Evolutionary conservation across 768 basidiomycete genomes (phyloP).

Genomic region (Chalciporus piperatus): DNA sequence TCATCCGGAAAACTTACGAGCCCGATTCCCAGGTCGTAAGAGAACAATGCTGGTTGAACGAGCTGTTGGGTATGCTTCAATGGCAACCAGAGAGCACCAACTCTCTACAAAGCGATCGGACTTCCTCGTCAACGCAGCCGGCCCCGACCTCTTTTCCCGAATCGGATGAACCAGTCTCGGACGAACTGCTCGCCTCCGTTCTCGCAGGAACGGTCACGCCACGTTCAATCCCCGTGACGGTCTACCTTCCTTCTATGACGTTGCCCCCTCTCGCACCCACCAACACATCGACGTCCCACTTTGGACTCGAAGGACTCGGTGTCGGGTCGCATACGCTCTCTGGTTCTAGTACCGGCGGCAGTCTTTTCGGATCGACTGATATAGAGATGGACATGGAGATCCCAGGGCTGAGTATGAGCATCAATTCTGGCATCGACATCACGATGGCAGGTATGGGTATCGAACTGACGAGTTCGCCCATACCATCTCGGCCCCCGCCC

Average conservation of each 20-base stretch:
- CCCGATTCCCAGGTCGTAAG: conserved; percentile 44
- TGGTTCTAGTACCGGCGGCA: conserved; percentile 23
- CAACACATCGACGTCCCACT: conserved; percentile 18
- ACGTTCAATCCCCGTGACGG: conserved; percentile 62
- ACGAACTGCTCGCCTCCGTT: conserved; percentile 61
- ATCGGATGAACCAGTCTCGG: conserved; percentile 35
- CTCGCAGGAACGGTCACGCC: conserved; percentile 49
- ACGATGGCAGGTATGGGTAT: conserved; percentile 31
- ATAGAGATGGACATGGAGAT: conserved; percentile 37
- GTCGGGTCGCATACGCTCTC: conserved; percentile 23
- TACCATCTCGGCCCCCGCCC: conserved; percentile 40
- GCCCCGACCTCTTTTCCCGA: conserved; percentile 24
- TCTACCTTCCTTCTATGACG: conserved; percentile 50
- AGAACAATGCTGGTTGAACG: conserved; percentile 85
- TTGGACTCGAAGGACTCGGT: conserved; percentile 27
- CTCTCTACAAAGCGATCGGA: conserved; percentile 3
- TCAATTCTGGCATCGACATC: conserved; percentile 30
- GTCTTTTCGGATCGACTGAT: conserved; percentile 31
- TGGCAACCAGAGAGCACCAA: conserved; percentile 53
- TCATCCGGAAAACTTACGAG: not conserved
- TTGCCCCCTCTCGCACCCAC: conserved; percentile 20
- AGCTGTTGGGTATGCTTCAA: conserved; percentile 53
- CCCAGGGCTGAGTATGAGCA: conserved; percentile 34
- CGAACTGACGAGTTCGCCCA: conserved; percentile 31
- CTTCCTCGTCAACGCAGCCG: not conserved